Evolutionary conservation across 108 stramenopile species (phyloP), one percentile per base, ranked within the genome.

Genomic region (Licmophora abbreviata): DNA sequence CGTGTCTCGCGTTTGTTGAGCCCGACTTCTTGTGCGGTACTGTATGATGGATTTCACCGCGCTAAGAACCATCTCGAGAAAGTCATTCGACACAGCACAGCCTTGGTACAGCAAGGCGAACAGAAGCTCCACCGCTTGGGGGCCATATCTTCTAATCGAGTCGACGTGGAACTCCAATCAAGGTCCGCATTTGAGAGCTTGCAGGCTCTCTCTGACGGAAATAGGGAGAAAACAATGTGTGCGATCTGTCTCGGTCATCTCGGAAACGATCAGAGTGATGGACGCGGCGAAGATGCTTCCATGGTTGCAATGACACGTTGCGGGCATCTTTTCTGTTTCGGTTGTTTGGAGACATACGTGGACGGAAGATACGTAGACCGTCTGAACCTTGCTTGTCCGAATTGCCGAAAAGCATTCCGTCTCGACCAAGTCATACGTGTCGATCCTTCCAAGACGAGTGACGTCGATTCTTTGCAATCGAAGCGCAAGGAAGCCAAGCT

Each of bases 321-420:
- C 44, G 69, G 75, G 17, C 75, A 76, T 36, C 44, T 76, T 14
- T 66, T 51, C 17, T 76, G 75, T 33, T 36, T 29, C n/a, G 27
- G 23, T 11, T 76, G 75, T 58, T 25, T 76, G 10, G 30, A 41
- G 10, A 29, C 42, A 0, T 66, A 62, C 42, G 60, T 67, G 2
- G 25, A 61, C 20, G 30, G 57, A 26, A 38, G 48, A 27, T 38
- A 37, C 11, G 11, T 10, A 15, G 10, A 53, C 7, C 15, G 44
- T 2, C 51, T 41, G 11, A 23, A 18, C 0, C 18, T 54, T 8
- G 49, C 37, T 6, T 76, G 75, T 36, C 59, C 61, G 1, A 51
- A 32, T 33, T 76, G 75, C 35, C 65, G 75, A 9, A 62, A 67
- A 27, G 42, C 38, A 2, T 55, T 76, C 52, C 6, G 6, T 36